Conservation (phyloP, 2,329 filamentous ascomycete species). For the Coniochaeta sp. region DNA sequence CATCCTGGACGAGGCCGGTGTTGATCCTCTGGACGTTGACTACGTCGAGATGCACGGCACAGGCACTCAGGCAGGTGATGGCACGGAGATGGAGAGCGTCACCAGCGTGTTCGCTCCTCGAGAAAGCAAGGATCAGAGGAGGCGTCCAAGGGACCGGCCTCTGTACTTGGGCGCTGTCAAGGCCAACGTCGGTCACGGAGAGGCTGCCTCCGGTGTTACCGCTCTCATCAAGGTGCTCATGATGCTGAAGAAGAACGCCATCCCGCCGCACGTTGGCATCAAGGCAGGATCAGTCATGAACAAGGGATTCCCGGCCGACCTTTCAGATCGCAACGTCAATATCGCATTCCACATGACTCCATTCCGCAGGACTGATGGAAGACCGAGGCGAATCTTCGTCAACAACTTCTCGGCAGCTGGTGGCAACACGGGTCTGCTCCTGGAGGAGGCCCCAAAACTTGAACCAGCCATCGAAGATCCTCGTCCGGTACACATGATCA, state of each 20-base stretch:
- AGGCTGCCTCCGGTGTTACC: slow-evolving; percentile 55
- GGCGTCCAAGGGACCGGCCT: slow-evolving; percentile 40
- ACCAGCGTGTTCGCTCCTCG: slow-evolving; percentile 44
- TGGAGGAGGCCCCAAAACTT: slow-evolving; percentile 51
- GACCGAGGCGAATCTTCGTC: slow-evolving; percentile 42
- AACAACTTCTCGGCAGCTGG: slow-evolving; percentile 69
- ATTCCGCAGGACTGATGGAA: slow-evolving; percentile 39
- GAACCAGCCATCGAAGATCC: slow-evolving; percentile 33
- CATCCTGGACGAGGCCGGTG: slow-evolving; percentile 64
- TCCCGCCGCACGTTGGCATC: slow-evolving; percentile 62
- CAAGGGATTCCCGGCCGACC: slow-evolving; percentile 48
- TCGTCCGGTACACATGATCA: slow-evolving; percentile 50
- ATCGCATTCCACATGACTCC: slow-evolving; percentile 49
- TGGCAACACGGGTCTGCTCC: slow-evolving; percentile 60
- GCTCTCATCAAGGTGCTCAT: slow-evolving; percentile 58
- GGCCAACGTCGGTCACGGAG: slow-evolving; percentile 56
- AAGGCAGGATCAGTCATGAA: slow-evolving; percentile 51
- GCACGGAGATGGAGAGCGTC: slow-evolving; percentile 74
- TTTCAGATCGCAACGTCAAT: slow-evolving; percentile 49
- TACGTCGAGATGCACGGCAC: slow-evolving; percentile 91
- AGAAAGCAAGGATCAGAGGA: slow-evolving; percentile 25
- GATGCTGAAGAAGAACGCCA: slow-evolving; percentile 56
- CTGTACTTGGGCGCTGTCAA: slow-evolving; percentile 59
- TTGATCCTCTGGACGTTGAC: slow-evolving; percentile 69
- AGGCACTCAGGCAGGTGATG: slow-evolving; percentile 79